These are phyloP conservation scores for Camelina hispida DNA, from an alignment of 345 rosid species.

Conservation along the genomic window DNA sequence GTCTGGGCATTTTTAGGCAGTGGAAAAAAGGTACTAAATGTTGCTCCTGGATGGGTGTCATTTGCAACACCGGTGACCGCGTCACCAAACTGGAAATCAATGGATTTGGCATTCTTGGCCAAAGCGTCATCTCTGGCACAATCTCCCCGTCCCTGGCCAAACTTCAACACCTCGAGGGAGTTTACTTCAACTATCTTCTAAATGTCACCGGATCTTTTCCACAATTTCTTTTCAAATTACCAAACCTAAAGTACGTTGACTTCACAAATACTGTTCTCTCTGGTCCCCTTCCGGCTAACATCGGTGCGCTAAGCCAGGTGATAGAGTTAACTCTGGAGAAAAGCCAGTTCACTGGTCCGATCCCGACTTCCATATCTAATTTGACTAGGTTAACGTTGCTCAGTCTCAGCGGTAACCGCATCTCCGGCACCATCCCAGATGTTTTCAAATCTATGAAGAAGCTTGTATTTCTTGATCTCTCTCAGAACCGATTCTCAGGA, in stretches of 20 bases:
- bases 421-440: conserved; percentile 60
- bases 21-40: background rate
- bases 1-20: too few species aligned
- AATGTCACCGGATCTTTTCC: background rate
- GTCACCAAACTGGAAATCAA: background rate
- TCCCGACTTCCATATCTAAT: conserved; percentile 57
- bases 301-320: background rate
- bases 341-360: background rate
- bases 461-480: conserved; percentile 52
- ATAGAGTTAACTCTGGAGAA: too few species aligned
- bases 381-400: conserved; percentile 56
- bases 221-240: background rate
- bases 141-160: background rate
- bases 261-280: background rate
- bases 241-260: background rate
- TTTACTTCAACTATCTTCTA: background rate
- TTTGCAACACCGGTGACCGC: background rate
- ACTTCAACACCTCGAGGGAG: background rate
- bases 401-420: conserved; percentile 50
- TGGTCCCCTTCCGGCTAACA: background rate
- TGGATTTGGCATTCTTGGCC: background rate
- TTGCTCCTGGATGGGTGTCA: background rate
- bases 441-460: conserved; percentile 48
- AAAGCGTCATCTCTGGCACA: background rate
- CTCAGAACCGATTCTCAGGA: conserved; percentile 58